Evolutionary conservation across 2,329 filamentous ascomycete species (phyloP), one percentile per base, ranked within the genome.

Genomic region (Nectriaceae sp.): DNA sequence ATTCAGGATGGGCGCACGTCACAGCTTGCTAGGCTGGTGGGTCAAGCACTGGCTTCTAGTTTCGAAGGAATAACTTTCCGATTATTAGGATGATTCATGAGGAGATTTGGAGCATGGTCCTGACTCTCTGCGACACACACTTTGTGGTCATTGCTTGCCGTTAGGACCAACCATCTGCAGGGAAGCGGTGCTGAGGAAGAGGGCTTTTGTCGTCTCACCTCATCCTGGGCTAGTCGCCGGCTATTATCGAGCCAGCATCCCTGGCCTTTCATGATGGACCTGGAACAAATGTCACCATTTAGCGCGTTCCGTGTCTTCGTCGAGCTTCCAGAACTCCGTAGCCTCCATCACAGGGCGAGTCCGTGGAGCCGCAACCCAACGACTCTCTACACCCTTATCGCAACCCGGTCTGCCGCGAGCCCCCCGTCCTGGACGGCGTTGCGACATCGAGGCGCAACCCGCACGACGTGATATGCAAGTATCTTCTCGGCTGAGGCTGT

Each of bases 241-340:
- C 62, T 41, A 62, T 61, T 56, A 47, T 59, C 62, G 57, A 54
- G 57, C 55, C 56, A 44, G 47, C 40, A 49, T 51, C 56, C 60
- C 46, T 60, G 56, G 16, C 22, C 24, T 53, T 39, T 47, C 57
- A 50, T 59, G 60, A 59, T 62, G 59, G 60, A 60, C 54, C 56
- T 49, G 60, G 59, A n/a, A n/a, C n/a, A n/a, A n/a, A n/a, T 54
- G 47, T 62, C 57, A 54, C 54, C 48, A 53, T 54, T 54, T 62
- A 62, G 57, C 56, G 60, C 47, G 58, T 62, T 63, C 60, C 58
- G 58, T 61, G 55, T 56, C 48, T 55, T 55, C 38, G 44, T 57
- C 48, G 52, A 56, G 52, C 60, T 62, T 62, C 60, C 54, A 62
- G 60, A 62, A 62, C 57, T 62, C 60, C 52, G 61, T 60, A 61